Evolutionary conservation across 352 stramenopile genomes (phyloP).

Genomic region (Phytophthora europaea): DNA sequence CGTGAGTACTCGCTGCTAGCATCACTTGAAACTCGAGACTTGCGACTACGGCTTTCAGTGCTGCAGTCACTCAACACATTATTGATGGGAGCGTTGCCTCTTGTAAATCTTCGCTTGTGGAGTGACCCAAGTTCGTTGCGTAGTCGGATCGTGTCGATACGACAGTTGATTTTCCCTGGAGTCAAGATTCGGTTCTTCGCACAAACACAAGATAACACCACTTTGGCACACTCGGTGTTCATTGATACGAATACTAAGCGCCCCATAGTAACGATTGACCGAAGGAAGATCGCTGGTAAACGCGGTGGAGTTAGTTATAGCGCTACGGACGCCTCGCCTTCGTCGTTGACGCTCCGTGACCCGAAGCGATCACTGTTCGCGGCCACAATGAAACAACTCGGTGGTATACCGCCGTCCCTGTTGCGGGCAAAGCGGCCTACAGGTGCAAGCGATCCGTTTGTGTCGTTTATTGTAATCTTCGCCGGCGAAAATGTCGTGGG

Average conservation of each 20-base stretch:
- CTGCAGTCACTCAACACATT: slow-evolving; percentile 73
- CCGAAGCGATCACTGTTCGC: slow-evolving; percentile 78
- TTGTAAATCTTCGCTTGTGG: slow-evolving; percentile 71
- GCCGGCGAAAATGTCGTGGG: slow-evolving; percentile 83
- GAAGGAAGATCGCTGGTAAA: slow-evolving; percentile 55
- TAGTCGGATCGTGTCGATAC: slow-evolving; percentile 60
- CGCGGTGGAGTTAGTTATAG: slow-evolving; percentile 27
- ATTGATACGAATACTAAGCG: slow-evolving; percentile 60
- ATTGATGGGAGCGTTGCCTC: slow-evolving; percentile 59
- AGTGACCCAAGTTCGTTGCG: slow-evolving; percentile 63
- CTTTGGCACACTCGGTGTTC: slow-evolving; percentile 56
- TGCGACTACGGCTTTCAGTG: slow-evolving; percentile 68
- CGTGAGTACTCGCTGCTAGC: slow-evolving; percentile 50
- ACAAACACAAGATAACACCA: slow-evolving; percentile 78
- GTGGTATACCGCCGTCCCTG: slow-evolving; percentile 49
- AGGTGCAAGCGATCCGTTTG: slow-evolving; percentile 82
- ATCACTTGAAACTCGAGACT: slow-evolving; percentile 60
- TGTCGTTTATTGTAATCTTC: slow-evolving; percentile 86
- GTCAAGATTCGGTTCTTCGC: slow-evolving; percentile 84
- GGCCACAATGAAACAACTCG: slow-evolving; percentile 67
- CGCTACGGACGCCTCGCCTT: slow-evolving; percentile 9
- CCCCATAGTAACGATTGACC: slow-evolving; percentile 77
- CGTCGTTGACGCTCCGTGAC: slow-evolving; percentile 46
- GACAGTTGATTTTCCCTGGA: slow-evolving; percentile 75
- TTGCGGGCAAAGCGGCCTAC: slow-evolving; percentile 79